phyloP scores from a whole-genome alignment of 176 grass and related monocot species.

The Pontederia crassipes region DNA sequence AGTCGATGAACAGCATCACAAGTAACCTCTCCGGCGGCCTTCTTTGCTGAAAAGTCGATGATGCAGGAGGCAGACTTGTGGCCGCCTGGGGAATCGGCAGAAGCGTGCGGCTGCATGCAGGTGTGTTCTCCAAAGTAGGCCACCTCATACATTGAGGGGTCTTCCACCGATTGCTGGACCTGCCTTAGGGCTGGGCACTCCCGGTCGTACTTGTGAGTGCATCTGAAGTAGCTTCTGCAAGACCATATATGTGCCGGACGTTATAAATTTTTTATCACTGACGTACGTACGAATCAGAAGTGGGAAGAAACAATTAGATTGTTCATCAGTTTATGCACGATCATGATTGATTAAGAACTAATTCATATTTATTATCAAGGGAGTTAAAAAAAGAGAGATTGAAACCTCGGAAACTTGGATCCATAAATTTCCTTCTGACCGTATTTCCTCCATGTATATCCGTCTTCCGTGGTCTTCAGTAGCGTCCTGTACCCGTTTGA shows the following conservation, averaged over 20 bases:
- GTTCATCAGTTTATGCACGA: not conserved
- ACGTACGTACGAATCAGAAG: no score
- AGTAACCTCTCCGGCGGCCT: not conserved
- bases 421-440: slow-evolving; percentile 71
- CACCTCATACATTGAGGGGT: slow-evolving; percentile 32
- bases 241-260: not conserved
- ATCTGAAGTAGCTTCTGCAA: slow-evolving; percentile 79
- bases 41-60: slow-evolving; percentile 39
- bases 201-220: slow-evolving; percentile 52
- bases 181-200: slow-evolving; percentile 50
- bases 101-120: slow-evolving; percentile 25
- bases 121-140: slow-evolving; percentile 68
- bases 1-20: not conserved
- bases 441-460: slow-evolving; percentile 71
- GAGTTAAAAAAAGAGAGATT: no score
- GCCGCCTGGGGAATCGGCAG: not conserved
- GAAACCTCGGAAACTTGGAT: slow-evolving; percentile 25
- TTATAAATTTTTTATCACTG: no score
- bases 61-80: not conserved
- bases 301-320: no score
- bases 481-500: slow-evolving; percentile 12
- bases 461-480: slow-evolving; percentile 31
- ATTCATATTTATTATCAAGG: not conserved
- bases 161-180: slow-evolving; percentile 32
- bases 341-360: not conserved